Evolutionary conservation across 208 protist species (phyloP).

Genomic region (Balamuthia mandrillaris): DNA sequence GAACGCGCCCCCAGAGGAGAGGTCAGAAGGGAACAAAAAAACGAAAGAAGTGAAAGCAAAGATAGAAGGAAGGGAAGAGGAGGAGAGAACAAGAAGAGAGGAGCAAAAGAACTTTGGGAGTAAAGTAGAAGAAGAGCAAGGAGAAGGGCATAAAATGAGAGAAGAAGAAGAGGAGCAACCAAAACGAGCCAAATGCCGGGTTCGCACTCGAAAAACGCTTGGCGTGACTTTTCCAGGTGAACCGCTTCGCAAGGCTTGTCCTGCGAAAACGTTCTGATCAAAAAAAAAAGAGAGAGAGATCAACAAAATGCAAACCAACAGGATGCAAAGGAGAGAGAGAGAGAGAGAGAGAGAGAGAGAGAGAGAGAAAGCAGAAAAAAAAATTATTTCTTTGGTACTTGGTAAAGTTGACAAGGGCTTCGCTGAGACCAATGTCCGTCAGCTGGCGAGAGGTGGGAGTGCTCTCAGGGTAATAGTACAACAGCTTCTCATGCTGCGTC

Average conservation of each 20-base stretch:
- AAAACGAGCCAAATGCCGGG: slow-evolving; percentile 60
- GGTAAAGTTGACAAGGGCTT: slow-evolving; percentile 62
- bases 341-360: background rate
- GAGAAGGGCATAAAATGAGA: no score
- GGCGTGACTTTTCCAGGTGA: slow-evolving; percentile 48
- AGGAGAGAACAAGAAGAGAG: background rate
- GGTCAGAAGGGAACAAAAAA: background rate
- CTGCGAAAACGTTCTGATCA: slow-evolving; percentile 55
- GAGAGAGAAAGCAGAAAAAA: background rate
- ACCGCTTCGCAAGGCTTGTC: slow-evolving; percentile 53
- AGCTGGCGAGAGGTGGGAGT: slow-evolving; percentile 44
- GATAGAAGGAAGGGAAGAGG: background rate
- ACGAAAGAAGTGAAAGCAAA: background rate
- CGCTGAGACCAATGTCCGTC: slow-evolving; percentile 54
- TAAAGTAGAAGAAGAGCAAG: background rate
- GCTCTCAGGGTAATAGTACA: slow-evolving; percentile 56
- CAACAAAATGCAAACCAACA: background rate
- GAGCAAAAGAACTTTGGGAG: background rate
- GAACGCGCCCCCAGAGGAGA: background rate
- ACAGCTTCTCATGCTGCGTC: slow-evolving; percentile 60
- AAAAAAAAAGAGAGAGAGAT: background rate
- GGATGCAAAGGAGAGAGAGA: background rate
- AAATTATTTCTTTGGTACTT: slow-evolving; percentile 29
- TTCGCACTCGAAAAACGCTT: slow-evolving; percentile 46
- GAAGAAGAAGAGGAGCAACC: background rate